Conservation (phyloP, 2,329 filamentous ascomycete species). For the Hypomyces rosellus region DNA sequence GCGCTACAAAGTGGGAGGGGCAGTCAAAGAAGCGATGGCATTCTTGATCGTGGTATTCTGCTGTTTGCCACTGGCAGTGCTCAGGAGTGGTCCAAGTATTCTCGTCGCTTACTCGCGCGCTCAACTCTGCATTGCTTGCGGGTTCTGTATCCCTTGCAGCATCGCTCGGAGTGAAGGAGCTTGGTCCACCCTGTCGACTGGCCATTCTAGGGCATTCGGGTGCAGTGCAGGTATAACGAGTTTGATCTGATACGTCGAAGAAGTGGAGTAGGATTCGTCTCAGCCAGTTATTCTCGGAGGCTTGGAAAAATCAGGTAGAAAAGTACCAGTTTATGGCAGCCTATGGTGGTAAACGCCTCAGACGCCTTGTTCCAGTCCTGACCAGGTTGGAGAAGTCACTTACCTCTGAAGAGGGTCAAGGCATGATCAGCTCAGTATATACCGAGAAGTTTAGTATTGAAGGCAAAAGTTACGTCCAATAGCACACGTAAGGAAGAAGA, state of each 20-base stretch:
- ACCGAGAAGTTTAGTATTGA: neutral
- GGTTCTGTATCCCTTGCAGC: slow-evolving; percentile 8
- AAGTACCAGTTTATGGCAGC: neutral
- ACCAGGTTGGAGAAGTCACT: neutral
- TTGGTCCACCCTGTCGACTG: slow-evolving; percentile 23
- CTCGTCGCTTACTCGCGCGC: slow-evolving; percentile 36
- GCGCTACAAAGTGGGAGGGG: slow-evolving; percentile 38
- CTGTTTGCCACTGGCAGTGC: slow-evolving; percentile 33
- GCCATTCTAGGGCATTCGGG: slow-evolving; percentile 27
- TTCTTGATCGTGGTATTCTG: slow-evolving; percentile 35
- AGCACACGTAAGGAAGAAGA: neutral
- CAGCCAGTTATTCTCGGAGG: neutral
- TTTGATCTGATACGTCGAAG: neutral
- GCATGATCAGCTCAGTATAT: slow-evolving; percentile 8
- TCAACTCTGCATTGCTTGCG: slow-evolving; percentile 19
- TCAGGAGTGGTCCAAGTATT: slow-evolving; percentile 12
- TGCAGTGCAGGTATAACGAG: neutral
- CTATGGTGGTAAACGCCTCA: neutral
- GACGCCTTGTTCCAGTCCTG: neutral
- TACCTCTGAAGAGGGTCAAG: slow-evolving; percentile 7
- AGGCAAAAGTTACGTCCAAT: neutral
- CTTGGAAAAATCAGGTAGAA: neutral
- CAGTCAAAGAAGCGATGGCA: slow-evolving; percentile 44
- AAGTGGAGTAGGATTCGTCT: neutral
- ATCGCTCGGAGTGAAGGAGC: slow-evolving; percentile 12